Evolutionary conservation across 305 asterid species (phyloP), one percentile per base, ranked within the genome.

Genomic region (Plantago lanceolata): DNA sequence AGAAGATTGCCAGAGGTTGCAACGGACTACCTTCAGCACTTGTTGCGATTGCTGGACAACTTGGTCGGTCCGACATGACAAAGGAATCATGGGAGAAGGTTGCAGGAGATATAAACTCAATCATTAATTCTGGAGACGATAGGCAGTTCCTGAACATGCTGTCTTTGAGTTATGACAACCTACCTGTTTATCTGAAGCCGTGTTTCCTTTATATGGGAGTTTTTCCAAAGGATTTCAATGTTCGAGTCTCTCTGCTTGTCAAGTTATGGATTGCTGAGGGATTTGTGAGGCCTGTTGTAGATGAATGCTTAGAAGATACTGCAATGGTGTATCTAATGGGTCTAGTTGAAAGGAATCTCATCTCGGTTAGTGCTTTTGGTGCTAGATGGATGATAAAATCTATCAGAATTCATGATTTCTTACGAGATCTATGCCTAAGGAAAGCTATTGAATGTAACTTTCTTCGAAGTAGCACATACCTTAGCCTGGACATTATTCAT

Each of bases 281-380:
- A 1, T 6, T 51, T 20, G 15, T 51, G 26, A 51, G 19, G 19
- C 57, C 57, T 18, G 9, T 8, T 7, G 19, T 15, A 51, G 14
- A 3, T 51, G 19, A 19, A 51, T 51, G 57, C 14, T 17, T 19
- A 51, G 57, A 51, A 20, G 57, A 51, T 51, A 18, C 26, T 51
- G 57, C 57, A 19, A 19, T 51, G 29, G 15, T 18, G 57, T 51
- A 19, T 51, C 57, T 51, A 19, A 51, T 28, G 7, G 5, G 19
- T 51, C 31, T 51, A 20, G 57, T 51, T 5, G 57, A 51, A 51
- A 51, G 57, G 9, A 51, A 51, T 51, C 57, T 51, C 12, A 29
- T 51, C 14, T 51, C 14, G 5, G 57, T 51, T 51, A 51, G 16
- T 18, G 14, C 7, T 5, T 8, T 16, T 6, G 57, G 57, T 1